Conservation (phyloP, 345 rosid species). For the Bruguiera sexangula region DNA sequence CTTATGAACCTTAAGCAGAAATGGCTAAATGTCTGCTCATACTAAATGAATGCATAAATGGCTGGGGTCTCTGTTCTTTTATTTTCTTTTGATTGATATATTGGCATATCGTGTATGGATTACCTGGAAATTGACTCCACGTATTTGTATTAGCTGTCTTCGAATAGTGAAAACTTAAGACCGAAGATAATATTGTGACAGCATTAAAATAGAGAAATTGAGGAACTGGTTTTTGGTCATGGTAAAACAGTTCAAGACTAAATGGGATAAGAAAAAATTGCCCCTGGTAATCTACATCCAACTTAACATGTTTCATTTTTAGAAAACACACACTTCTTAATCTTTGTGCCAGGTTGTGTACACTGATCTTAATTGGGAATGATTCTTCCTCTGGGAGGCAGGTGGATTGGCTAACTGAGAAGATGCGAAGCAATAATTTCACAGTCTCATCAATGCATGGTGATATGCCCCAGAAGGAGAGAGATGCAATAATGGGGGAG, state of each 20-base stretch:
- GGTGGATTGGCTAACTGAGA: conserved; percentile 99
- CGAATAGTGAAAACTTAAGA: not conserved
- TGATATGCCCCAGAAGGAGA: conserved; percentile 98
- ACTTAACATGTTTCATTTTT: no score
- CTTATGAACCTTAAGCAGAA: not conserved
- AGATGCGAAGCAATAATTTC: conserved; percentile 89
- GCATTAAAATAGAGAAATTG: no score
- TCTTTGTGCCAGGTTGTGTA: not conserved
- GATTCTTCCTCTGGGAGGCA: conserved; percentile 22
- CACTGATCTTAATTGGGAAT: not conserved
- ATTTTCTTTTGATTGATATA: not conserved
- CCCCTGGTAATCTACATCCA: no score
- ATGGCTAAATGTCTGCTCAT: not conserved
- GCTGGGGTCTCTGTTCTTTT: not conserved
- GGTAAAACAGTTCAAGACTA: no score
- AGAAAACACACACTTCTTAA: not conserved
- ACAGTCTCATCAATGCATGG: conserved; percentile 99
- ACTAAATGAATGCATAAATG: not conserved
- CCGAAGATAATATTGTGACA: not conserved
- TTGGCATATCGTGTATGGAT: not conserved
- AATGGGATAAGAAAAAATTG: no score
- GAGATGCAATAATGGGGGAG: conserved; percentile 87
- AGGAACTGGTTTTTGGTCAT: no score
- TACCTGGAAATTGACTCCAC: not conserved
- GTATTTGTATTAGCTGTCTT: not conserved